Evolutionary conservation across 495 filamentous ascomycete species (phyloP), one percentile per base, ranked within the genome.

Genomic region (Trichocladium antarcticum): DNA sequence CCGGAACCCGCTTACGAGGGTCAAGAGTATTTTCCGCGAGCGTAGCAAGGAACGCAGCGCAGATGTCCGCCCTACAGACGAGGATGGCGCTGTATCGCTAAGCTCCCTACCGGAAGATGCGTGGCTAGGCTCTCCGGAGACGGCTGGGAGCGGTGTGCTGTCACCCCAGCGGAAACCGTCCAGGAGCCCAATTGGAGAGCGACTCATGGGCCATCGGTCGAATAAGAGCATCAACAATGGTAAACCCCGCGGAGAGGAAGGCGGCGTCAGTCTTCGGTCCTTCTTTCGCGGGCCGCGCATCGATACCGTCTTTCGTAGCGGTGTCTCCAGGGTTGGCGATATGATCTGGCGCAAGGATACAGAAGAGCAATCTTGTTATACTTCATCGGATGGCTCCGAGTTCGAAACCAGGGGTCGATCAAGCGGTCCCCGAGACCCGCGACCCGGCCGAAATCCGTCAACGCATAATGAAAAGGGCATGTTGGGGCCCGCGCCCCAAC

Each of bases 261-360:
- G 49, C 9, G 61, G 62, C 31, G 50, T 59, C 24, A 69, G 69
- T 14, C 45, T 74, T 2, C 58, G 68, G 34, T 63, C 64, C 20
- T 56, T 74, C 34, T 71, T 74, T 53, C 66, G 65, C 51, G 64
- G 67, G 14, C 65, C 68, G 20, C 71, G 71, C 36, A 62, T 74
- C 42, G 72, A 74, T 49, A 70, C 60, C 22, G 67, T 74, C 45
- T 50, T 74, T 47, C 67, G 71, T 6, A 72, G 63, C 12, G 58
- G 70, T 45, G 69, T 74, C 5, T 73, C 69, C 38, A 74, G 73
- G 50, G 62, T 74, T 19, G 65, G 70, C 22, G 72, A 74, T 47
- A 58, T 74, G 37, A 51, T 74, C 42, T 73, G 70, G 68, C 65
- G 67, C 41, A 73, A 61, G 41, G 69, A 74, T 12, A 47, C 16